Evolutionary conservation across 2,329 filamentous ascomycete genomes (phyloP).

Genomic region (Fusarium protoensiforme): DNA sequence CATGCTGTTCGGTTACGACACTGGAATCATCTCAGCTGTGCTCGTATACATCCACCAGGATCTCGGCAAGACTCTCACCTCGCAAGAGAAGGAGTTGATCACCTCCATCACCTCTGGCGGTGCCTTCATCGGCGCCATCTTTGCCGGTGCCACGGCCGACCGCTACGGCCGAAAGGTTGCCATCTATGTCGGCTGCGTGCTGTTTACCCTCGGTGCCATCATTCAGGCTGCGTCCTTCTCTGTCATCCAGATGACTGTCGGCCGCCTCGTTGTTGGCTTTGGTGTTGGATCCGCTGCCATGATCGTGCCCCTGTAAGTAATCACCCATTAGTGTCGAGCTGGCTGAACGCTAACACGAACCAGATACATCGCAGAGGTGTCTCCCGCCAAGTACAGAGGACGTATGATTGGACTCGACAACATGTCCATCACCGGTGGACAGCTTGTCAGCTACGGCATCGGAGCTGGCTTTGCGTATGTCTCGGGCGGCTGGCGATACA

Average conservation of each 20-base stretch:
- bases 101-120: constrained; percentile 61
- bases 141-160: constrained; percentile 42
- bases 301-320: constrained; percentile 49
- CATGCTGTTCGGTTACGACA: constrained; percentile 50
- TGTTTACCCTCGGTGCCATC: constrained; percentile 41
- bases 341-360: constrained; percentile 4
- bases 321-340: not conserved
- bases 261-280: constrained; percentile 58
- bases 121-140: constrained; percentile 43
- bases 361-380: constrained; percentile 61
- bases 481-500: constrained; percentile 60
- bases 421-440: constrained; percentile 56
- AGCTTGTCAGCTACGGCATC: constrained; percentile 54
- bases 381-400: constrained; percentile 60
- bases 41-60: constrained; percentile 41
- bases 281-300: constrained; percentile 61
- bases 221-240: constrained; percentile 43
- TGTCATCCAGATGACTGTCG: constrained; percentile 43
- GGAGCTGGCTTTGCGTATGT: constrained; percentile 54
- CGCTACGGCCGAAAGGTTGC: constrained; percentile 41
- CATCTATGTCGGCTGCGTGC: constrained; percentile 42
- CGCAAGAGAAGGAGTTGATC: constrained; percentile 61
- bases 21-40: constrained; percentile 53
- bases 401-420: constrained; percentile 61
- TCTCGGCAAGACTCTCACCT: constrained; percentile 52